Base-by-base conservation (phyloP, 495 filamentous ascomycete genomes). In the Acidiella bohemica region DNA sequence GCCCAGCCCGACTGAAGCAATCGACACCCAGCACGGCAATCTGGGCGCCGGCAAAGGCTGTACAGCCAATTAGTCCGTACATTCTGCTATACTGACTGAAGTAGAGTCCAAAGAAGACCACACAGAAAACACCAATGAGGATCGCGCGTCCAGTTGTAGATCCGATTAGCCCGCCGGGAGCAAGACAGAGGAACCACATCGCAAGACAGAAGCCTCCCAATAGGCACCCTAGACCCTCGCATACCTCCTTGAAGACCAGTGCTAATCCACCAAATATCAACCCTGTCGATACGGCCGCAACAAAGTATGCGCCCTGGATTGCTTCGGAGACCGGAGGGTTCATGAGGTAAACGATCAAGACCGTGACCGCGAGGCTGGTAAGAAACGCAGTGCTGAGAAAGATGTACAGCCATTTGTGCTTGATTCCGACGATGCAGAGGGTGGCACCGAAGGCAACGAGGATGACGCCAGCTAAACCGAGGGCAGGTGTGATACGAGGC, bases 281-380 rank as follows among this genome's bases (percentile, higher is more conserved):
- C 4, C 87, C 87, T 4, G 86, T 80, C 42, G 84, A 63, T 26
- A 78, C 69, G 12, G 71, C 75, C 8, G 85, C 88, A 3, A 90
- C 82, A 17, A 96, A 71, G 54, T 90, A 95, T 20, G 78, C 88
- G 28, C 87, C 88, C 59, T 94, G 83, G 6, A 93, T 66, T 0
- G 73, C 84, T 51, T 80, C 62, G 44, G 62, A 68, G 32, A 93
- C 73, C 0, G 88, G 86, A 1, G 77, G 80, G 35, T 67, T 78
- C 79, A 88, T 90, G 32, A 95, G 80, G 53, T 95, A 96, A 31
- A 90, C 59, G 44, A 96, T 87, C 7, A 96, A 61, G 16, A 93
- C 70, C 0, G 80, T 78, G 5, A 87, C 78, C 10, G 80, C 73
- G 21, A 95, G 61, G 46, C 75, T 73, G 12, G 71, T 67, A 10